These are phyloP conservation scores for Corylus heterophylla DNA, from an alignment of 306 rosid species.

Conservation along the genomic window DNA sequence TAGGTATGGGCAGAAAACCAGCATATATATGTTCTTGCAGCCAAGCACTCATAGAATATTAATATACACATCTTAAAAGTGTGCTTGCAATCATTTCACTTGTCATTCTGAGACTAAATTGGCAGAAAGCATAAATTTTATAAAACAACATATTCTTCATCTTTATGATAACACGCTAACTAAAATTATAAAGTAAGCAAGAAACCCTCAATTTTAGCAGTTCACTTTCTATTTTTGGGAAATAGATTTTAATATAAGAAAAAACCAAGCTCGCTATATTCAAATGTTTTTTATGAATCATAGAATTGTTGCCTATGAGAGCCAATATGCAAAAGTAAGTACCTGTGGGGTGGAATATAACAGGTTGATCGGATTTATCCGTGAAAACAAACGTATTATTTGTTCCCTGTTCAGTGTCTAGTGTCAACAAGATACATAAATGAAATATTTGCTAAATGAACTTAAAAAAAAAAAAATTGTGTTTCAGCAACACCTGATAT, in stretches of 20 bases:
- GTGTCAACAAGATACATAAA: slow-evolving; percentile 32
- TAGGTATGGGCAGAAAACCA: not conserved
- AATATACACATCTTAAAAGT: not conserved
- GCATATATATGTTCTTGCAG: not conserved
- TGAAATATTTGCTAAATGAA: slow-evolving; percentile 23
- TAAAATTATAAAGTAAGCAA: not conserved
- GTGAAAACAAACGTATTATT: slow-evolving; percentile 83
- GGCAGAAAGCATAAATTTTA: not conserved
- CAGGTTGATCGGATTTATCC: slow-evolving; percentile 61
- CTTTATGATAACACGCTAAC: not conserved
- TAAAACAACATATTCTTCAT: not conserved
- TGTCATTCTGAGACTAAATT: not conserved
- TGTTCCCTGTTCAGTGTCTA: slow-evolving; percentile 68
- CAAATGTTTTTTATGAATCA: not conserved
- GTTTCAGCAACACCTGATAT: slow-evolving; percentile 72
- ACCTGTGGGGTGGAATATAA: slow-evolving; percentile 87
- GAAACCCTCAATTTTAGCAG: not conserved
- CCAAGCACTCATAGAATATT: not conserved
- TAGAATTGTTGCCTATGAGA: not conserved
- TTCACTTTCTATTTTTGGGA: not conserved
- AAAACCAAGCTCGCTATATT: not conserved
- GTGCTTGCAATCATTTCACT: not conserved
- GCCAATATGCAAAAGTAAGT: slow-evolving; percentile 14
- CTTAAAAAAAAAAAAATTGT: slow-evolving; percentile 3
- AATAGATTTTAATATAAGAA: not conserved